phyloP scores from a whole-genome alignment of 1,284 basidiomycete genomes.

The Athelia psychrophila region DNA sequence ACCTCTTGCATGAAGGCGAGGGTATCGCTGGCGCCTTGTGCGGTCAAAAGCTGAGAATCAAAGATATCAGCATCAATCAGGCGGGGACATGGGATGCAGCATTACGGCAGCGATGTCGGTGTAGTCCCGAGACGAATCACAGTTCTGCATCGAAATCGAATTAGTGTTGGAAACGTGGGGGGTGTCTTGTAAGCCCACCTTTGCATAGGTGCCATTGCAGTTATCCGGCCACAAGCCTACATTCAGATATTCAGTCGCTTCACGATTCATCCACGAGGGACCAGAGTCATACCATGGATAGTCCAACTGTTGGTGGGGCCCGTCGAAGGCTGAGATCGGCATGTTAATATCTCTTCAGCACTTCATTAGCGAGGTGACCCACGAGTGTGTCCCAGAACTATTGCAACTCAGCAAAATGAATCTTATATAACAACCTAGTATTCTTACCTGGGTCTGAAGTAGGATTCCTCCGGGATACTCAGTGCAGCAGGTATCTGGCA shows the following conservation, averaged over 20 bases:
- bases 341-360: not conserved
- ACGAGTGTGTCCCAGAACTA: conserved; percentile 61
- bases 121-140: conserved; percentile 64
- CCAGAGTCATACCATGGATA: conserved; percentile 55
- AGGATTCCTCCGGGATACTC: conserved; percentile 56
- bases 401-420: too few species aligned
- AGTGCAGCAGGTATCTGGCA: conserved; percentile 46
- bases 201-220: conserved; percentile 29
- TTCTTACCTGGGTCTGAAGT: conserved; percentile 56
- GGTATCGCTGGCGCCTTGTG: conserved; percentile 59
- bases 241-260: too few species aligned
- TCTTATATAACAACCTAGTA: too few species aligned
- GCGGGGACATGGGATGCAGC: too few species aligned
- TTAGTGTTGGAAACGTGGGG: too few species aligned
- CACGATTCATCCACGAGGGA: too few species aligned
- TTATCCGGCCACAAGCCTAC: conserved; percentile 70
- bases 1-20: conserved; percentile 65
- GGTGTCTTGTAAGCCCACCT: too few species aligned
- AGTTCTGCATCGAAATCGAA: conserved; percentile 33
- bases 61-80: not conserved
- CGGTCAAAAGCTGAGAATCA: conserved; percentile 47
- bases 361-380: not conserved
- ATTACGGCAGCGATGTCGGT: conserved; percentile 51
- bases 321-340: conserved; percentile 51
- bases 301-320: conserved; percentile 73